phyloP scores from a whole-genome alignment of 805 yeast species.

The Blastobotrys americana region DNA sequence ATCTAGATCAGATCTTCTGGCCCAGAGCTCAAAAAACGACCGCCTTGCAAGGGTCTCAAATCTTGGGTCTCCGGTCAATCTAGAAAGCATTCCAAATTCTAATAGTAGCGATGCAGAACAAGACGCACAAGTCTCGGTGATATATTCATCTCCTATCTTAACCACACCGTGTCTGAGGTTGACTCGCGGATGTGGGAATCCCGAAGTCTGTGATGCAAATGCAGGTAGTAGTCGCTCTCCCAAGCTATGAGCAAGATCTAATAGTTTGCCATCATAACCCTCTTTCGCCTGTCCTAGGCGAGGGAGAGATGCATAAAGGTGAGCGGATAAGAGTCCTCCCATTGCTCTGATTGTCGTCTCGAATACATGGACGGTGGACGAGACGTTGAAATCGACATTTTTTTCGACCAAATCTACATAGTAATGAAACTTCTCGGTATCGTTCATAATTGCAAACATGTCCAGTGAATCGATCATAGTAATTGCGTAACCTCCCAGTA shows the following conservation, averaged over 20 bases:
- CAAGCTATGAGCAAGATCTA: constrained; percentile 63
- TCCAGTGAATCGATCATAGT: constrained; percentile 77
- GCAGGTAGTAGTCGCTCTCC: constrained; percentile 68
- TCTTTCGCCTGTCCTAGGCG: constrained; percentile 36
- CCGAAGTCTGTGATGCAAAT: constrained; percentile 48
- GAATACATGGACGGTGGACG: constrained; percentile 77
- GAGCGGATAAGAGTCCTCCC: constrained; percentile 77
- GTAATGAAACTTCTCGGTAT: constrained; percentile 46
- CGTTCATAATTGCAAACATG: constrained; percentile 65
- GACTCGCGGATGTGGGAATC: constrained; percentile 74
- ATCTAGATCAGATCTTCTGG: constrained; percentile 50
- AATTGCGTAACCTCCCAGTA: constrained; percentile 72
- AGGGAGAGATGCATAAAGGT: constrained; percentile 55
- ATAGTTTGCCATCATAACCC: constrained; percentile 63
- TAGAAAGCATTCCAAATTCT: constrained; percentile 70
- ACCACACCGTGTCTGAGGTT: constrained; percentile 52
- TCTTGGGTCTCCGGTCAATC: constrained; percentile 63
- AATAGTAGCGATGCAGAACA: constrained; percentile 81
- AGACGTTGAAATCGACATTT: constrained; percentile 46
- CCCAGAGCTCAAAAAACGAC: constrained; percentile 69
- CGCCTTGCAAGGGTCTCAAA: constrained; percentile 56
- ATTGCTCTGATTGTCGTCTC: constrained; percentile 76
- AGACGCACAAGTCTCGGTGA: constrained; percentile 70
- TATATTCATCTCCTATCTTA: constrained; percentile 12
- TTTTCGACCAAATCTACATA: constrained; percentile 37